Evolutionary conservation across 2,329 filamentous ascomycete genomes (phyloP), one percentile per base, ranked within the genome.

Genomic region (Colletotrichum sp.): DNA sequence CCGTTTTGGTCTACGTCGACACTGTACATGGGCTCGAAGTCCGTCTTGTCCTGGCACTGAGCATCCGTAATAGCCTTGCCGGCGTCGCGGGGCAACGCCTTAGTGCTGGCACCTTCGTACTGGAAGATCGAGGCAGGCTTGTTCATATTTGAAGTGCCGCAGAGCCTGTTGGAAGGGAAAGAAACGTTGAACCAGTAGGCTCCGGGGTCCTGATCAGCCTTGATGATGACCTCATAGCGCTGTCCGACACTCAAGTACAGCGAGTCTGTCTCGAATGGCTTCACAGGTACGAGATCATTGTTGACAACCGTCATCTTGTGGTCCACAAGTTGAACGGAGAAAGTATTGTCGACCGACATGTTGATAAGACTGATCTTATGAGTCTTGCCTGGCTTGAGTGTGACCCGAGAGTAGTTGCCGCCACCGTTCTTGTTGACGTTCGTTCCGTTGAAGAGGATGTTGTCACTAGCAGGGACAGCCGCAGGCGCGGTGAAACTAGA

Each of bases 251-350:
- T 91, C n/a, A 94, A 85, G 8, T 88, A 92, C n/a, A 94, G 85
- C 4, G 92, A 88, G 5, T 90, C 85, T 0, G 92, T 92, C 5
- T 89, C 86, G 81, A 93, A 95, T 0, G 93, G 92, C 77, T 90
- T 81, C 52, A 94, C 85, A 2, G 89, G 87, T 4, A 93, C 90
- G 69, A 93, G 92, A 80, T 94, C 93, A 79, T 90, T 90, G n/a
- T 92, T 88, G 70, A 94, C 91, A 71, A 94, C 90, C 0, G 88
- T 93, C 84, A 94, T 85, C 30, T 84, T 89, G 82, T 94, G 92
- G 4, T 87, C 88, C 84, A 86, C 90, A 80, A 89, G 93, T 80
- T 85, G 92, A 79, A 93, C 91, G 57, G 87, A 83, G 80, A 90
- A 85, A 75, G 89, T 83, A 49, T 85, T 87, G 80, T 92, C 85